Conservation (phyloP, 108 stramenopile species). For the Skeletonema potamos region DNA sequence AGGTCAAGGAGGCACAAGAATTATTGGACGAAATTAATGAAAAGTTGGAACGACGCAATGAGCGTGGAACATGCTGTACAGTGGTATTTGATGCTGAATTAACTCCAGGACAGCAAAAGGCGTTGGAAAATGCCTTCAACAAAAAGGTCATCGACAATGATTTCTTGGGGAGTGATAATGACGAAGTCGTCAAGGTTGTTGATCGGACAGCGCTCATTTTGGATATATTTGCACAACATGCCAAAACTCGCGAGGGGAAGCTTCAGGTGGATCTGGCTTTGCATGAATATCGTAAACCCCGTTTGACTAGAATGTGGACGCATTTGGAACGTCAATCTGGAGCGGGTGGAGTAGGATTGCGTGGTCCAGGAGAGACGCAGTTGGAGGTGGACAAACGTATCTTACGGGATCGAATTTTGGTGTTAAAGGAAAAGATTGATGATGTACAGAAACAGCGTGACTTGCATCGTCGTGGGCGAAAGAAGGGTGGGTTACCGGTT, state of each 20-base stretch:
- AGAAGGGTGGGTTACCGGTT: slow-evolving; percentile 79
- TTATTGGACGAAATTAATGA: slow-evolving; percentile 55
- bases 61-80: slow-evolving; percentile 57
- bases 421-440: slow-evolving; percentile 90
- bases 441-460: slow-evolving; percentile 88
- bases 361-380: slow-evolving; percentile 95
- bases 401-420: slow-evolving; percentile 87
- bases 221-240: slow-evolving; percentile 97
- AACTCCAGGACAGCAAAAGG: slow-evolving; percentile 93
- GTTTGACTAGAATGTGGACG: slow-evolving; percentile 96
- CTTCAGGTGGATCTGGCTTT: slow-evolving; percentile 94
- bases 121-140: slow-evolving; percentile 82
- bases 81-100: slow-evolving; percentile 83
- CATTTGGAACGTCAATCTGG: slow-evolving; percentile 94
- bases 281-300: slow-evolving; percentile 92
- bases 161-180: slow-evolving; percentile 50
- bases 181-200: slow-evolving; percentile 78
- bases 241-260: slow-evolving; percentile 92
- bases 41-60: slow-evolving; percentile 1
- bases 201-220: slow-evolving; percentile 97
- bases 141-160: slow-evolving; percentile 76
- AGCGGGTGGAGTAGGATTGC: slow-evolving; percentile 88
- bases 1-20: slow-evolving; percentile 67
- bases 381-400: slow-evolving; percentile 94
- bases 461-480: slow-evolving; percentile 74